phyloP scores from a whole-genome alignment of 805 yeast species.

The Pichia nakasei region DNA sequence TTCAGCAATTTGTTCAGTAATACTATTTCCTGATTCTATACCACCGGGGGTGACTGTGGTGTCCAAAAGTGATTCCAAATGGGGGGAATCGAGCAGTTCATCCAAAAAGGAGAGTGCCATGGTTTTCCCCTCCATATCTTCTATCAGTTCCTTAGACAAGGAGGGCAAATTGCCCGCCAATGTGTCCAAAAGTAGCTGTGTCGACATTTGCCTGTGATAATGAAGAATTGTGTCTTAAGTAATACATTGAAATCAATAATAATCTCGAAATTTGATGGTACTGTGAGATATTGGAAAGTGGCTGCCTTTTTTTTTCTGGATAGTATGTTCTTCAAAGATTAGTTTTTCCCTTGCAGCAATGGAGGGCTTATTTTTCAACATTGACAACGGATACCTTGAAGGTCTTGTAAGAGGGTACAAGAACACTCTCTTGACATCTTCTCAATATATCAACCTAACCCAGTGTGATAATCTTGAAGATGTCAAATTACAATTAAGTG shows the following conservation, averaged over 20 bases:
- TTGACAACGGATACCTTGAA: conserved; percentile 84
- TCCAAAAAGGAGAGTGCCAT: conserved; percentile 28
- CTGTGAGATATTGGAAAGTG: neutral
- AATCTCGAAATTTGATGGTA: no score
- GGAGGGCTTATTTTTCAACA: conserved; percentile 92
- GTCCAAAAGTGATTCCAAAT: conserved; percentile 27
- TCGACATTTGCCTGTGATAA: neutral
- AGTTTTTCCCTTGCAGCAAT: conserved; percentile 27
- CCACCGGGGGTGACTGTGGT: conserved; percentile 15
- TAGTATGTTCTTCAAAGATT: neutral
- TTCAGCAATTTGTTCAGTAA: conserved; percentile 60
- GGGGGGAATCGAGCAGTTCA: conserved; percentile 35
- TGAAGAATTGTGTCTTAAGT: no score
- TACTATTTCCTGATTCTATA: neutral
- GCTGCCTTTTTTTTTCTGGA: neutral
- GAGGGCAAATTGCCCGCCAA: conserved; percentile 25
- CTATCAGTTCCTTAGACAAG: conserved; percentile 17
- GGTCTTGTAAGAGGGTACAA: conserved; percentile 93
- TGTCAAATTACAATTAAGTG: conserved; percentile 83
- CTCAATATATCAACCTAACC: conserved; percentile 84
- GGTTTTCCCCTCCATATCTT: conserved; percentile 27
- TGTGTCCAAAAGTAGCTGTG: conserved; percentile 29
- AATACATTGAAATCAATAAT: no score
- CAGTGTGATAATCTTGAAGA: conserved; percentile 96
- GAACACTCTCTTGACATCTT: conserved; percentile 64